phyloP scores from a whole-genome alignment of 192 early-diverging fungal species.

The Chytriomyces sp. region DNA sequence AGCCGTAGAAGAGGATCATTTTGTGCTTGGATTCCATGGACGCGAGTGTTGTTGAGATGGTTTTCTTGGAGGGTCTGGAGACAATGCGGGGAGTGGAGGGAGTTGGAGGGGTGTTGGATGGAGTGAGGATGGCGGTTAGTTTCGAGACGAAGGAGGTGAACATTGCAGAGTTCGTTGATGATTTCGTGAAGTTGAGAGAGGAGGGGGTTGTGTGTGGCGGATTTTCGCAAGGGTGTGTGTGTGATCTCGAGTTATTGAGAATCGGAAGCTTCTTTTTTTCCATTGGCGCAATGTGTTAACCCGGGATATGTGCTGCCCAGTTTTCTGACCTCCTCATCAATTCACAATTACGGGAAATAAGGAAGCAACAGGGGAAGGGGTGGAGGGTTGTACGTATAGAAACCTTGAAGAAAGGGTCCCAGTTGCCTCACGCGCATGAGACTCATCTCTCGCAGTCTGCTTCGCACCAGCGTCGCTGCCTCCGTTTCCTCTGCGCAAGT shows the following conservation, averaged over 20 bases:
- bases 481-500: background rate
- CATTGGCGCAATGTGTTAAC: no score
- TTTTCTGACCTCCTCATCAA: no score
- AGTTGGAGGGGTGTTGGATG: background rate
- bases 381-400: no score
- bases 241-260: no score
- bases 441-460: no score
- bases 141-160: conserved; percentile 11
- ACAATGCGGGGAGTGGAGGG: background rate
- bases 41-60: conserved; percentile 46
- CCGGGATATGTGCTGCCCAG: no score
- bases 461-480: background rate
- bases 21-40: conserved; percentile 43
- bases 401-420: no score
- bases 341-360: no score
- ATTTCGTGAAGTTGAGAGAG: background rate
- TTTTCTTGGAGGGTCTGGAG: conserved; percentile 45
- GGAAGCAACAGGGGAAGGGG: no score
- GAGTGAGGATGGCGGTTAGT: background rate
- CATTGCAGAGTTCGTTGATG: background rate
- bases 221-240: background rate
- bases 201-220: background rate
- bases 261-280: no score
- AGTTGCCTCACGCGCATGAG: no score
- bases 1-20: conserved; percentile 92